phyloP scores from a whole-genome alignment of 73 alveolate species.

The Effrenium voratum region DNA sequence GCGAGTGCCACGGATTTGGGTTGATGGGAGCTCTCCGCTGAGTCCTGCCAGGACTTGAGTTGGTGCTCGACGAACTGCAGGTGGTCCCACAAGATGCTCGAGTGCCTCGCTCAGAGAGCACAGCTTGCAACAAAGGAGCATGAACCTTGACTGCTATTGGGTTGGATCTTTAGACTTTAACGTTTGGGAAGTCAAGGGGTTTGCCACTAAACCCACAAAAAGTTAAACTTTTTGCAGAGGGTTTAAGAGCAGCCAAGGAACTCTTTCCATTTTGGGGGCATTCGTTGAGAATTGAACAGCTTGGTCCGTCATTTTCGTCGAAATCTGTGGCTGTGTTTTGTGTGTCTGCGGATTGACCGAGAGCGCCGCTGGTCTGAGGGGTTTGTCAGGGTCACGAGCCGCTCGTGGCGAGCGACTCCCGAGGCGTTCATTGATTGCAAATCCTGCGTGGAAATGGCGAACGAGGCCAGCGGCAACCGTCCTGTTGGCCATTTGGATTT shows the following conservation, averaged over 20 bases:
- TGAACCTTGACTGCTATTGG: no score
- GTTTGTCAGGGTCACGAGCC: no score
- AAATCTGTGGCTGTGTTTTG: no score
- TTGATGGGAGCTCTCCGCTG: neutral
- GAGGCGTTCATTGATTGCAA: conserved; percentile 79
- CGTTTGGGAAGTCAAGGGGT: neutral
- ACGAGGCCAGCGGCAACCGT: neutral
- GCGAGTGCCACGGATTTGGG: neutral
- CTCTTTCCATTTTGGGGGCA: no score
- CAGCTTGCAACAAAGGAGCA: no score
- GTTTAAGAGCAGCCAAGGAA: no score
- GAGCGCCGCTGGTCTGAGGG: no score
- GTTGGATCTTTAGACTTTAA: neutral
- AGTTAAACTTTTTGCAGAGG: neutral
- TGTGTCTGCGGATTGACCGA: neutral
- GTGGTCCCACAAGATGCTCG: conserved; percentile 87
- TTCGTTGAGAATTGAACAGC: no score
- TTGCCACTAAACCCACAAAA: neutral
- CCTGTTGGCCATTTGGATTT: neutral
- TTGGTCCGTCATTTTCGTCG: no score
- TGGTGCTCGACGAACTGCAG: conserved; percentile 67
- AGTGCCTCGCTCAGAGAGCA: no score
- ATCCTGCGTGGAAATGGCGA: conserved; percentile 43
- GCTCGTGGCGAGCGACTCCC: neutral
- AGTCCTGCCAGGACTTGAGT: conserved; percentile 24